Percentiles rank a stretch among this genome's conserved stretches.
Evolutionary conservation across 1,284 basidiomycete genomes (phyloP).

Genomic region (Ustilago shanxiensis): DNA sequence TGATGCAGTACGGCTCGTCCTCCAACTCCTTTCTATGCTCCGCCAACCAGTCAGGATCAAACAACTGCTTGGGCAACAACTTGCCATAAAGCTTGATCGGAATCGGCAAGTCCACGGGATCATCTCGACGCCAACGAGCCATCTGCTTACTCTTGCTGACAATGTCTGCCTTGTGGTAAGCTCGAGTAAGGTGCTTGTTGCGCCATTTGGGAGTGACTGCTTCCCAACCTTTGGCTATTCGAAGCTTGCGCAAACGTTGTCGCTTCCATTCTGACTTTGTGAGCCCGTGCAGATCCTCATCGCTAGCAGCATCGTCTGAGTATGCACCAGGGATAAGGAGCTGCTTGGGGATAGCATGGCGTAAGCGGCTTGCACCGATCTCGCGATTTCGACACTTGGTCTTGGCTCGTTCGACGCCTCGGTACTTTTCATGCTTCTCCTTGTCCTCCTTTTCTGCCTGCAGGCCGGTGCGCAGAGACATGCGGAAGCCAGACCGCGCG

Average conservation of each 20-base stretch:
- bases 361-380: constrained; percentile 46
- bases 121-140: constrained; percentile 54
- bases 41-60: constrained; percentile 51
- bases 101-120: constrained; percentile 53
- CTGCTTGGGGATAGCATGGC: constrained; percentile 53
- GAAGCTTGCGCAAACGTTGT: constrained; percentile 46
- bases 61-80: constrained; percentile 44
- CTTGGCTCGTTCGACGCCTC: constrained; percentile 52
- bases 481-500: constrained; percentile 52
- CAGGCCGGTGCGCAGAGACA: constrained; percentile 50
- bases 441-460: constrained; percentile 57
- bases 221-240: constrained; percentile 54
- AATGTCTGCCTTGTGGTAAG: constrained; percentile 56
- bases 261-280: constrained; percentile 54
- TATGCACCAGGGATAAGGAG: constrained; percentile 55
- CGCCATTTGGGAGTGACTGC: constrained; percentile 58
- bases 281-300: constrained; percentile 58
- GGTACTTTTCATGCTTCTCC: constrained; percentile 57
- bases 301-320: constrained; percentile 59
- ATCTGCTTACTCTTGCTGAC: constrained; percentile 57
- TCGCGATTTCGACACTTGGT: constrained; percentile 56
- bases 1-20: constrained; percentile 53
- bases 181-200: constrained; percentile 53
- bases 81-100: constrained; percentile 56
- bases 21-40: constrained; percentile 48